Evolutionary conservation across 2,329 filamentous ascomycete species (phyloP), one percentile per base, ranked within the genome.

Genomic region (Fusarium agapanthi): DNA sequence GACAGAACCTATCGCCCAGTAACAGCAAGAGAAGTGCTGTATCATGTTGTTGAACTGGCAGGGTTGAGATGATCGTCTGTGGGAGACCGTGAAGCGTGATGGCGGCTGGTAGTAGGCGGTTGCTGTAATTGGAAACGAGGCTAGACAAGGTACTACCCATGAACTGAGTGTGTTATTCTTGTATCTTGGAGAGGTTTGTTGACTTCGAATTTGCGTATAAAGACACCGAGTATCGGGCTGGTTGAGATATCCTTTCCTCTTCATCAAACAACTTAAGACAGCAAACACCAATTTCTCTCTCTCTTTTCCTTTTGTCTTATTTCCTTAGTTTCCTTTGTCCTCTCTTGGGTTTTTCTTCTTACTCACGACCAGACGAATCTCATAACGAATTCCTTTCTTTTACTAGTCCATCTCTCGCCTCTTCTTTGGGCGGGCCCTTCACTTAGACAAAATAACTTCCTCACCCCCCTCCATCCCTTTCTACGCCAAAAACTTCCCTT

Each of bases 401-500:
- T 40, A 69, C 18, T 62, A 57, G 32, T 44, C 51, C 15, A 60
- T 65, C 34, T 62, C 67, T 72, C 73, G 64, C 65, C 74, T 77
- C 69, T 67, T 37, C 50, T 65, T 58, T 64, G 61, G 73, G 76
- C 77, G 75, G 62, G 77, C 32, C 47, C 34, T 57, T 66, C 54
- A 45, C 48, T 53, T 62, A 38, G 67, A 69, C 79, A 82, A 77
- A 55, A 83, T 83, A 82, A 51, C 75, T 72, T 78, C 78, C 72
- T 77, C 79, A 60, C 28, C 73, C 45, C 69, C 79, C 67, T 76
- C 76, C 60, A 77, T 83, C 80, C 78, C 84, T 74, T 75, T 84
- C 78, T 81, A 85, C 79, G 78, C 83, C 76, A 81, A 82, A 74
- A 80, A 82, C 76, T 68, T 84, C 76, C 79, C 84, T 74, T 69